Base-by-base conservation (phyloP, 495 filamentous ascomycete species). In the Talaromyces liani region DNA sequence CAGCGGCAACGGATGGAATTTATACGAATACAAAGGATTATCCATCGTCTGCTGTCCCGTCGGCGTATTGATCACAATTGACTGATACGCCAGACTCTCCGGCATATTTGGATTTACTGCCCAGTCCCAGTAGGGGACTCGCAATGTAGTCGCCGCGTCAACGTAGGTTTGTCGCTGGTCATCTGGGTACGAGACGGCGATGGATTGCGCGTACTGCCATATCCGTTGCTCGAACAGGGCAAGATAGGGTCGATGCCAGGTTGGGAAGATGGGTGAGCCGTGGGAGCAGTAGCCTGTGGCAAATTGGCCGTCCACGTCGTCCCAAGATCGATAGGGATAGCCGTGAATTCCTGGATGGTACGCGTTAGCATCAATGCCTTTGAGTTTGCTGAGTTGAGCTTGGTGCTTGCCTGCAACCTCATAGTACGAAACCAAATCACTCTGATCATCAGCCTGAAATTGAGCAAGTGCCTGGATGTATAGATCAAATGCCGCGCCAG, bases 91-190 rank as follows among this genome's bases (percentile, higher is more conserved):
- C 65, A 77, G 47, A 31, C 67, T 59, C 45, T 61, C 65, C n/a
- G 73, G 74, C 62, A 75, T 73, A 36, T 65, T 72, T 61, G 75
- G 63, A 55, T 71, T 75, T 18, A 68, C 67, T 5, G 78, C 81
- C 83, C 84, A 87, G 70, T 87, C 84, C 75, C 82, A 87, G 65
- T 81, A 87, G 3, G 83, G 83, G 9, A 82, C 63, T 8, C 83
- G 74, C 61, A 84, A 77, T 5, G 73, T 71, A 20, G 72, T 65
- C 33, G 82, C 84, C 2, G 82, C 83, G 59, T 71, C 73, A 59
- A 71, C 59, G 61, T 77, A 77, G 27, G 61, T 59, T 12, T 55
- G 31, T 25, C 62, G 65, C 34, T 65, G 49, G 7, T 68, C 57
- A 54, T 57, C 49, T 9, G 71, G 68, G 51, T 73, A 75, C 2